These are phyloP conservation scores for Xylariaceae sp. DNA, from an alignment of 2,329 filamentous ascomycete species.

Conservation along the genomic window DNA sequence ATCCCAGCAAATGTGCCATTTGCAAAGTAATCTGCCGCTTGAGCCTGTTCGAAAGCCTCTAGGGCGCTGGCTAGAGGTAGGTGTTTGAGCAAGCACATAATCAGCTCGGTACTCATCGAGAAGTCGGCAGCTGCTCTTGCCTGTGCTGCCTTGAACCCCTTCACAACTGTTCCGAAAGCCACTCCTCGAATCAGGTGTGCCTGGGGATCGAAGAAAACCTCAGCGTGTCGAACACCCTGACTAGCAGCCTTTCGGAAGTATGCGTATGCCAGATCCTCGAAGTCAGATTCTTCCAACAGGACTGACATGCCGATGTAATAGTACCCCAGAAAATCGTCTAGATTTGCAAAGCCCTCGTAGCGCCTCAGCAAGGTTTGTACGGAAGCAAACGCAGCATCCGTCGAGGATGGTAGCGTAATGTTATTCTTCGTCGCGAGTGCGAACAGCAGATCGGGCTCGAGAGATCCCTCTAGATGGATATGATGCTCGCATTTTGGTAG, in stretches of 20 bases:
- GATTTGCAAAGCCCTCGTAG: slow-evolving; percentile 64
- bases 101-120: slow-evolving; percentile 62
- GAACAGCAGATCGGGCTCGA: slow-evolving; percentile 68
- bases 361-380: slow-evolving; percentile 55
- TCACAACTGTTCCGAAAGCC: slow-evolving; percentile 58
- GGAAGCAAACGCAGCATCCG: slow-evolving; percentile 61
- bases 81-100: slow-evolving; percentile 70
- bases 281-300: slow-evolving; percentile 62
- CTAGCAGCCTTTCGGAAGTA: slow-evolving; percentile 64
- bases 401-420: slow-evolving; percentile 53
- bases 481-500: slow-evolving; percentile 82
- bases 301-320: slow-evolving; percentile 75
- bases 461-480: slow-evolving; percentile 73
- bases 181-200: slow-evolving; percentile 65
- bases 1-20: slow-evolving; percentile 57
- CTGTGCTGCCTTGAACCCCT: slow-evolving; percentile 59
- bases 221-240: slow-evolving; percentile 67
- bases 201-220: slow-evolving; percentile 80
- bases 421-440: slow-evolving; percentile 62
- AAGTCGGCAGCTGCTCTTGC: slow-evolving; percentile 57
- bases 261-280: slow-evolving; percentile 66
- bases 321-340: slow-evolving; percentile 75
- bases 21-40: slow-evolving; percentile 40
- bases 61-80: slow-evolving; percentile 57
- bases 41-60: slow-evolving; percentile 41